These are phyloP conservation scores for Schizophyllum amplum DNA, from an alignment of 1,284 basidiomycete genomes.

Conservation along the genomic window DNA sequence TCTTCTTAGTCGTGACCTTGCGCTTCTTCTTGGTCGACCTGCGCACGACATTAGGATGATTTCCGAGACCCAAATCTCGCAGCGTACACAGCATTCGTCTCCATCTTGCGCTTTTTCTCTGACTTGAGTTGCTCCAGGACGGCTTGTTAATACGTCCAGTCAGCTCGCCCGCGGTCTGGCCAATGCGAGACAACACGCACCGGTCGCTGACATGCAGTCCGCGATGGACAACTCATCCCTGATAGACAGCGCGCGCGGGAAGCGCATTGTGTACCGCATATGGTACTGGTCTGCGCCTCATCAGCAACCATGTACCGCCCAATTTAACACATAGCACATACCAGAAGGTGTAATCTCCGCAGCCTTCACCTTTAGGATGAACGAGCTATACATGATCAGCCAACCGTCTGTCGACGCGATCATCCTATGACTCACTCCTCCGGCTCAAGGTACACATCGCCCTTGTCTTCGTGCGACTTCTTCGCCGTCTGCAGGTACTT, in stretches of 20 bases:
- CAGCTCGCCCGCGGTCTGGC: background rate
- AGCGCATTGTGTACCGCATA: slow-evolving; percentile 74
- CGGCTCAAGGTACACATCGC: slow-evolving; percentile 74
- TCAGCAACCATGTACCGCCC: background rate
- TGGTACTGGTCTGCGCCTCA: slow-evolving; percentile 56
- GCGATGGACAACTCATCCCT: slow-evolving; percentile 62
- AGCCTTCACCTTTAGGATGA: slow-evolving; percentile 85
- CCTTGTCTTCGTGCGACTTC: slow-evolving; percentile 63
- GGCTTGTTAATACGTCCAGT: slow-evolving; percentile 19
- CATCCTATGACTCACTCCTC: slow-evolving; percentile 47
- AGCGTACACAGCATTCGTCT: slow-evolving; percentile 45
- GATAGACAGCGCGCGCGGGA: slow-evolving; percentile 78
- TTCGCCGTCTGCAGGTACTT: slow-evolving; percentile 52
- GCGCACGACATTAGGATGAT: background rate
- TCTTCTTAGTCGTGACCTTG: slow-evolving; percentile 46
- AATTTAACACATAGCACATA: slow-evolving; percentile 21
- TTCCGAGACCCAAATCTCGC: too few relatives aligned
- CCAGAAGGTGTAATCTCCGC: slow-evolving; percentile 78
- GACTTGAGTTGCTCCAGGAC: slow-evolving; percentile 48
- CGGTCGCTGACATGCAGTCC: slow-evolving; percentile 63
- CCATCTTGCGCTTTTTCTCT: slow-evolving; percentile 67
- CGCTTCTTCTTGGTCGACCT: slow-evolving; percentile 46
- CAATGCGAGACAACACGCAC: slow-evolving; percentile 26
- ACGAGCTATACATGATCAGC: slow-evolving; percentile 45
- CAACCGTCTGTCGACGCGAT: background rate